A percentile compares a stretch with the other conserved stretches of the same genome.
phyloP scores from a whole-genome alignment of 1,284 basidiomycete species.

The Chalciporus sp. region DNA sequence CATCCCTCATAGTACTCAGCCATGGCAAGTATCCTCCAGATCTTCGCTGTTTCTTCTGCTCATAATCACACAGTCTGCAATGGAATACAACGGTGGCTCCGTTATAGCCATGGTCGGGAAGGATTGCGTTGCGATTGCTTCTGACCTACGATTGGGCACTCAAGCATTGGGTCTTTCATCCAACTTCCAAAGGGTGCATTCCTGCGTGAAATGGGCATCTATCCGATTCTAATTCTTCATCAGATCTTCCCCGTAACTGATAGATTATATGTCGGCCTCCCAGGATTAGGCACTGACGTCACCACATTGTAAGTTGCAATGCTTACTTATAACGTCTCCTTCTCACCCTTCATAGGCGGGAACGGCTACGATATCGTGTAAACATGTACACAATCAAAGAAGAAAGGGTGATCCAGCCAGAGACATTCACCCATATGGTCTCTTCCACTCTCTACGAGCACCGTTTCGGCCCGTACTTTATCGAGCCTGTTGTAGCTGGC shows the following conservation, averaged over 20 bases:
- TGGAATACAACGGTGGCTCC: conserved; percentile 94
- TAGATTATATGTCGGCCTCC: conserved; percentile 89
- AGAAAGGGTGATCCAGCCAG: conserved; percentile 94
- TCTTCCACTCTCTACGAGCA: conserved; percentile 97
- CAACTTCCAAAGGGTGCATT: conserved; percentile 89
- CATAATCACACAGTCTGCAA: conserved; percentile 60
- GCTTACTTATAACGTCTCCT: conserved; percentile 3
- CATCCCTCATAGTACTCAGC: conserved; percentile 9
- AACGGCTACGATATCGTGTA: conserved; percentile 89
- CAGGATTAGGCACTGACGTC: conserved; percentile 94
- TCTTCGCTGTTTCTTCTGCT: conserved; percentile 5
- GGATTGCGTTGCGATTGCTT: conserved; percentile 98
- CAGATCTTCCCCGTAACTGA: conserved; percentile 96
- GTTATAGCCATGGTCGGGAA: conserved; percentile 99
- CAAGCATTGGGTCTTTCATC: conserved; percentile 88
- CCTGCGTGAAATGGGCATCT: not conserved
- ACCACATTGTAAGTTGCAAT: conserved; percentile 75
- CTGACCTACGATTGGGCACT: conserved; percentile 91
- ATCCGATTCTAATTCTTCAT: conserved; percentile 4
- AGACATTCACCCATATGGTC: conserved; percentile 95
- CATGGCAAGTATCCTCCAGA: conserved; percentile 29
- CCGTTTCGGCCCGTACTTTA: conserved; percentile 96
- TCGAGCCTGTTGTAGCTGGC: conserved; percentile 97
- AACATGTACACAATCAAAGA: conserved; percentile 99
- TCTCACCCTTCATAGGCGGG: conserved; percentile 55